phyloP scores from a whole-genome alignment of 2,329 filamentous ascomycete genomes.

The Fusarium concolor region DNA sequence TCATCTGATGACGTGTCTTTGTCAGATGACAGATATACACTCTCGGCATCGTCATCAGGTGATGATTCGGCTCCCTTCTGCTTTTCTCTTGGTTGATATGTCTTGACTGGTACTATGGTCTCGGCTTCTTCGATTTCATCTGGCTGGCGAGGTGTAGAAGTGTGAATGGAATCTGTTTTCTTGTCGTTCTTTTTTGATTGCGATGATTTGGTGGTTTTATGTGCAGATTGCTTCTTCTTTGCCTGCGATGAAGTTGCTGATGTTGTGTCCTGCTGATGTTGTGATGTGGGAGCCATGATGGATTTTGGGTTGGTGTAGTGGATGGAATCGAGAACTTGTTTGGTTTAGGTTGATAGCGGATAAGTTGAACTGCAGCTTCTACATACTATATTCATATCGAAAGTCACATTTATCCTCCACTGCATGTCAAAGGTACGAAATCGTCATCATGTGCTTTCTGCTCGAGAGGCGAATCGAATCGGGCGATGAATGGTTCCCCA shows the following conservation, averaged over 20 bases:
- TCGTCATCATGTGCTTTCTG: constrained; percentile 43
- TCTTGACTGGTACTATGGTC: constrained; percentile 9
- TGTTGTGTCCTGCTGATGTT: constrained; percentile 13
- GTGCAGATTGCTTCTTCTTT: constrained; percentile 4
- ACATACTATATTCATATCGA: background rate
- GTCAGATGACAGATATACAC: constrained; percentile 38
- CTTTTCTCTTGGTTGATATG: constrained; percentile 7
- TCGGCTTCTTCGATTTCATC: constrained; percentile 39
- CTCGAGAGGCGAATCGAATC: constrained; percentile 38
- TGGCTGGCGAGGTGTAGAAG: constrained; percentile 17
- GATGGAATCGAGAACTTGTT: background rate
- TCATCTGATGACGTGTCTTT: constrained; percentile 27
- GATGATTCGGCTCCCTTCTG: constrained; percentile 23
- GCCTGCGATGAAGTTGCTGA: constrained; percentile 16
- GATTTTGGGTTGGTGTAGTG: background rate
- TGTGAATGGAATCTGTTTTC: background rate
- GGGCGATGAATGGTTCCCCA: constrained; percentile 35
- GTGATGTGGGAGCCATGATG: constrained; percentile 21
- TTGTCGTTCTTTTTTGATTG: constrained; percentile 3
- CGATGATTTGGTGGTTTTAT: constrained; percentile 6
- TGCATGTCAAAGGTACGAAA: constrained; percentile 7
- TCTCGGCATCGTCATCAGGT: constrained; percentile 22
- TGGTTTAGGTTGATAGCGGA: background rate
- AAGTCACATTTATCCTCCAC: constrained; percentile 7
- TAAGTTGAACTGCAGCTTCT: background rate